These are phyloP conservation scores for Eucalyptus virginea DNA, from an alignment of 345 rosid genomes.

Conservation along the genomic window DNA sequence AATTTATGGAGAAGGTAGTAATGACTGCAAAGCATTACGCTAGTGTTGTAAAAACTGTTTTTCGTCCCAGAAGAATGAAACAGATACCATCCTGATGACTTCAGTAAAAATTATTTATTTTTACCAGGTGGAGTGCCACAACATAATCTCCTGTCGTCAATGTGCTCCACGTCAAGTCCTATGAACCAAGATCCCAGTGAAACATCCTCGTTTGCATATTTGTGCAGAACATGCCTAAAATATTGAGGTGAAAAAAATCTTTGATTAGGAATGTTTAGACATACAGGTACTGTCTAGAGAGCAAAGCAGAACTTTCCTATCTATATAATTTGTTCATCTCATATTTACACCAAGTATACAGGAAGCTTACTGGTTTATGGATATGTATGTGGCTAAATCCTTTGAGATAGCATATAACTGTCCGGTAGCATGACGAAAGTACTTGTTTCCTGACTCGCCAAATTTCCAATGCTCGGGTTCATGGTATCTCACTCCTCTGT, in stretches of 20 bases:
- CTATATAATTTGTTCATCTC: not conserved
- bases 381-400: constrained; percentile 88
- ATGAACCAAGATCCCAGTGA: constrained; percentile 97
- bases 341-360: not conserved
- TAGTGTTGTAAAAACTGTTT: not conserved
- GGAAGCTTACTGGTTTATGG: constrained; percentile 78
- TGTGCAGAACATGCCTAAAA: constrained; percentile 87
- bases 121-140: constrained; percentile 99
- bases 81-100: not conserved
- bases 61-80: not conserved
- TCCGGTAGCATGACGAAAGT: constrained; percentile 97
- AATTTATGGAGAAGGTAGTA: not conserved
- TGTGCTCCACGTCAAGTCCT: constrained; percentile 85
- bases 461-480: constrained; percentile 98
- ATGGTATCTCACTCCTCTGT: constrained; percentile 94
- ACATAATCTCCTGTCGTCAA: constrained; percentile 89
- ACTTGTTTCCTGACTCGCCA: constrained; percentile 87
- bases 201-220: constrained; percentile 95
- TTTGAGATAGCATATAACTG: constrained; percentile 90
- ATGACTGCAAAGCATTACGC: not conserved
- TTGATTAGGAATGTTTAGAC: not conserved
- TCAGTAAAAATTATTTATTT: not conserved
- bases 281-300: not conserved
- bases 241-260: not conserved
- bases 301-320: not conserved